Evolutionary conservation across 1,139 yeast species (phyloP).

Genomic region (Suhomyces taliae): DNA sequence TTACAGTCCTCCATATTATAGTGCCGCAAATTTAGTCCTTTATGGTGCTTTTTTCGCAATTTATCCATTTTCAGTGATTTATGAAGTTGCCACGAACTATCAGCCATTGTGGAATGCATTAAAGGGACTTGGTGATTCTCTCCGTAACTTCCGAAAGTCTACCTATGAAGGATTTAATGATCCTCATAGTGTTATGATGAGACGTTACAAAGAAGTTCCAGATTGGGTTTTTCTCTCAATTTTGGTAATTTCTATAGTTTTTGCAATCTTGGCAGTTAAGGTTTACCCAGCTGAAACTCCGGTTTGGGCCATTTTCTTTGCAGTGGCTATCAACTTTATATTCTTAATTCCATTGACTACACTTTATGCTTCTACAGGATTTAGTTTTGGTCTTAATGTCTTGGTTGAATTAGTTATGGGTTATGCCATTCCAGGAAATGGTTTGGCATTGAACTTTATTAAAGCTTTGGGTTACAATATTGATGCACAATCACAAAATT

Average conservation of each 20-base stretch:
- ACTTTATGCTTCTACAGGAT: slow-evolving; percentile 39
- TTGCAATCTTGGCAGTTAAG: slow-evolving; percentile 17
- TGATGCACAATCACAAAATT: slow-evolving; percentile 59
- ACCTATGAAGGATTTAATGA: slow-evolving; percentile 22
- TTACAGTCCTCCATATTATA: slow-evolving; percentile 45
- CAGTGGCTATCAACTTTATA: slow-evolving; percentile 34
- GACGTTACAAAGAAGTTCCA: slow-evolving; percentile 19
- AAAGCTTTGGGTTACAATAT: slow-evolving; percentile 43
- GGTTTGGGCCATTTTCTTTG: slow-evolving; percentile 30
- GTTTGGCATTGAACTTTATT: slow-evolving; percentile 37
- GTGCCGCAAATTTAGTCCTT: slow-evolving; percentile 43
- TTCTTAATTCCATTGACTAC: slow-evolving; percentile 39
- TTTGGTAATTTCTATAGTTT: slow-evolving; percentile 19
- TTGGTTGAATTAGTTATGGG: slow-evolving; percentile 43
- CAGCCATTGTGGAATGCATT: slow-evolving; percentile 11
- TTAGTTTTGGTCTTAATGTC: slow-evolving; percentile 39
- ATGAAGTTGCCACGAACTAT: slow-evolving; percentile 12
- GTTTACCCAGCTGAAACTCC: slow-evolving; percentile 27
- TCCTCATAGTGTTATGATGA: slow-evolving; percentile 21
- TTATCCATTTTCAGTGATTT: slow-evolving; percentile 17
- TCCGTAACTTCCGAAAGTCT: slow-evolving; percentile 12
- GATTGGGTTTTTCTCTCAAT: slow-evolving; percentile 21
- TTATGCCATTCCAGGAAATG: slow-evolving; percentile 39
- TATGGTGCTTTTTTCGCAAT: slow-evolving; percentile 36
- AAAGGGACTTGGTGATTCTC: slow-evolving; percentile 4